Evolutionary conservation across 1,139 yeast species (phyloP).

Genomic region (Saccharomycopsis crataegensis): DNA sequence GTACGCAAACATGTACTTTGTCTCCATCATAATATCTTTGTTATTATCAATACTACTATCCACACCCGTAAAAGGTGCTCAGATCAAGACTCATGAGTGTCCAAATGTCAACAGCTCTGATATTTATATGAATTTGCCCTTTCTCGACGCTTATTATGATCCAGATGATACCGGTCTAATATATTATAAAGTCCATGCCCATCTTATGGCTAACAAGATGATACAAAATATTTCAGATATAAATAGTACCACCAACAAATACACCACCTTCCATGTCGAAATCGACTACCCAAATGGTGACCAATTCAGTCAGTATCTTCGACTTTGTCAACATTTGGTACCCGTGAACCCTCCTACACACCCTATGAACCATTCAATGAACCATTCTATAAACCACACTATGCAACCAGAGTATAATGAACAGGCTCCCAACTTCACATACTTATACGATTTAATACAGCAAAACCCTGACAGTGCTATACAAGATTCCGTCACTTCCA

Average conservation of each 20-base stretch:
- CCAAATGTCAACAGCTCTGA: neutral
- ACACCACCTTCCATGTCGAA: constrained; percentile 42
- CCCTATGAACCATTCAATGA: neutral
- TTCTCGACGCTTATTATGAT: constrained; percentile 16
- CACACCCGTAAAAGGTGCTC: neutral
- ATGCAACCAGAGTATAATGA: neutral
- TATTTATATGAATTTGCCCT: neutral
- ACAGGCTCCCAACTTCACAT: neutral
- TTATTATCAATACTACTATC: too few relatives aligned
- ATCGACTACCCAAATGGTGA: constrained; percentile 37
- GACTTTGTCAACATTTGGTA: constrained; percentile 39
- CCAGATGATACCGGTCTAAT: constrained; percentile 9
- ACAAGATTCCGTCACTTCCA: neutral
- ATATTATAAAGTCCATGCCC: constrained; percentile 5
- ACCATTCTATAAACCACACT: neutral
- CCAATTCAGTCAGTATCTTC: constrained; percentile 33
- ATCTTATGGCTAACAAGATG: too few relatives aligned
- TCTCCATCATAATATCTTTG: too few relatives aligned
- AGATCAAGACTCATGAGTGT: constrained; percentile 7
- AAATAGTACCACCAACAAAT: constrained; percentile 37
- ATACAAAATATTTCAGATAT: constrained; percentile 31
- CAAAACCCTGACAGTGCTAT: neutral
- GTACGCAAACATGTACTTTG: too few relatives aligned
- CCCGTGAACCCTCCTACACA: neutral
- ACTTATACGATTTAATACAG: neutral